Conservation (phyloP, 148 eudicot genomes). For the Suaeda aralocaspica region DNA sequence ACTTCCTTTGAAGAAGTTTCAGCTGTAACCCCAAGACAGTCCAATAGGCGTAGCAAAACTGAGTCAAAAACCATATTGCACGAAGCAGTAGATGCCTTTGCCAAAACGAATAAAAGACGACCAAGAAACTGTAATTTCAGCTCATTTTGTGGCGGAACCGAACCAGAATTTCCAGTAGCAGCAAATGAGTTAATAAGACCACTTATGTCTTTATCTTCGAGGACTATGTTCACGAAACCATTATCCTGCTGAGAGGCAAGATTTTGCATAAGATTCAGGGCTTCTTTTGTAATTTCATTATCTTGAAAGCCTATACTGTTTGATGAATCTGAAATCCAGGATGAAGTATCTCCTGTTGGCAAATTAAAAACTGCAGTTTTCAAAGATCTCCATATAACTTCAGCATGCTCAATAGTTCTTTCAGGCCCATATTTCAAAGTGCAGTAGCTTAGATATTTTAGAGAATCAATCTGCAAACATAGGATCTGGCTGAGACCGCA, state of each 20-base stretch:
- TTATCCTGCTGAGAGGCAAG: conserved; percentile 40
- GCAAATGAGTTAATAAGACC: conserved; percentile 35
- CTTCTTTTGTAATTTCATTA: conserved; percentile 59
- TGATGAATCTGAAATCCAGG: conserved; percentile 25
- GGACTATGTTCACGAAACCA: conserved; percentile 48
- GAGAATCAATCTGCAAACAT: conserved; percentile 68
- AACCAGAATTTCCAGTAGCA: conserved; percentile 34
- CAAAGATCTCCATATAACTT: conserved; percentile 61
- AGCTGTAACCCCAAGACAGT: conserved; percentile 44
- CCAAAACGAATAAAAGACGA: conserved; percentile 46
- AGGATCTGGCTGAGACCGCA: conserved; percentile 7
- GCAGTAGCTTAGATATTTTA: conserved; percentile 76
- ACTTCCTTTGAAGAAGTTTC: conserved; percentile 22
- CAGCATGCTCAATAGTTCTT: conserved; percentile 59
- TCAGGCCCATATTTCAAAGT: conserved; percentile 59
- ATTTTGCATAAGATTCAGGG: conserved; percentile 63
- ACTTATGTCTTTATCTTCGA: conserved; percentile 59
- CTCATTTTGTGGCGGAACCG: conserved; percentile 38
- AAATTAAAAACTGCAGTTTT: conserved; percentile 45
- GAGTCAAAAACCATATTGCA: conserved; percentile 67
- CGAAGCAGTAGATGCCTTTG: conserved; percentile 50
- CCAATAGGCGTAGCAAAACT: conserved; percentile 45
- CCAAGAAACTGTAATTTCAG: conserved; percentile 61
- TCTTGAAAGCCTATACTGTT: conserved; percentile 45
- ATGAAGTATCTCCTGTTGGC: conserved; percentile 29